phyloP scores from a whole-genome alignment of 805 yeast species.

The Ogataea haglerorum region DNA sequence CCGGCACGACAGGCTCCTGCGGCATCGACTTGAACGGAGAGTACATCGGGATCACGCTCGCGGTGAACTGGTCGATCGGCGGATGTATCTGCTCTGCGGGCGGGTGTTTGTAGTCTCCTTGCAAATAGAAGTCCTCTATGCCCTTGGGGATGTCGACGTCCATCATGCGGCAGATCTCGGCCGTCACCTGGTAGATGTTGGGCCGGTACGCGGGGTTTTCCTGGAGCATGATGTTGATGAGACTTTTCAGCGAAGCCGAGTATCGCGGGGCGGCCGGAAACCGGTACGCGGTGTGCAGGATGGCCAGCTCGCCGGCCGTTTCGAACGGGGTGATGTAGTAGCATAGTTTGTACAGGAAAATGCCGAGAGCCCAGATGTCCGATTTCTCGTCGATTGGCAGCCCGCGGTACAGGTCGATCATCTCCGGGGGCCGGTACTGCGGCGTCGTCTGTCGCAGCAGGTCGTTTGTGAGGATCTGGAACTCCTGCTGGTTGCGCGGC shows the following conservation, averaged over 20 bases:
- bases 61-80: slow-evolving; percentile 29
- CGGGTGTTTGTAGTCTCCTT: slow-evolving; percentile 31
- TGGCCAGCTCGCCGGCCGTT: slow-evolving; percentile 80
- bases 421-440: slow-evolving; percentile 93
- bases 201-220: slow-evolving; percentile 84
- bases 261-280: slow-evolving; percentile 70
- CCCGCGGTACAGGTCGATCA: slow-evolving; percentile 84
- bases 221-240: slow-evolving; percentile 75
- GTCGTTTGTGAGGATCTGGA: slow-evolving; percentile 76
- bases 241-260: slow-evolving; percentile 66
- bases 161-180: slow-evolving; percentile 58
- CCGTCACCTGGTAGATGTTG: slow-evolving; percentile 74
- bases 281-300: slow-evolving; percentile 75
- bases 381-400: slow-evolving; percentile 86
- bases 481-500: slow-evolving; percentile 71
- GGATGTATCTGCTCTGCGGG: slow-evolving; percentile 26
- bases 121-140: slow-evolving; percentile 34
- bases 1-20: slow-evolving; percentile 39
- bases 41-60: slow-evolving; percentile 29
- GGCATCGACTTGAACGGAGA: slow-evolving; percentile 35
- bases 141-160: slow-evolving; percentile 41
- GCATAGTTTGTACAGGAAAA: slow-evolving; percentile 83
- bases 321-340: slow-evolving; percentile 96
- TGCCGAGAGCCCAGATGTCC: slow-evolving; percentile 97
- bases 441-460: slow-evolving; percentile 90